Conservation (phyloP, 257 asterid species). For the Mentha longifolia region DNA sequence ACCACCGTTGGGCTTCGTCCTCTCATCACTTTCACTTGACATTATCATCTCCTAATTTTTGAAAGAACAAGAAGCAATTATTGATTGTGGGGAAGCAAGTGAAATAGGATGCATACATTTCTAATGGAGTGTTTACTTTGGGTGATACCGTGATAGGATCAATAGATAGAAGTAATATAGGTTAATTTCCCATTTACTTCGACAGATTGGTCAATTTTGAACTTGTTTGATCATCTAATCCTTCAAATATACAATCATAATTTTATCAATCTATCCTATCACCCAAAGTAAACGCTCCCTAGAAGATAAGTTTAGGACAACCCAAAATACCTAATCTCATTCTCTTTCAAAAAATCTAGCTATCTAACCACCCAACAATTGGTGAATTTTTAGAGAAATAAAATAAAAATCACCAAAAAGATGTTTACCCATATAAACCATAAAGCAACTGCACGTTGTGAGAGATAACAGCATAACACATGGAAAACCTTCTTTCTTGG, state of each 20-base stretch:
- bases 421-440: conserved; percentile 9
- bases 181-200: no score
- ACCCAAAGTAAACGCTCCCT: neutral
- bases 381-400: conserved; percentile 30
- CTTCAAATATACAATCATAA: no score
- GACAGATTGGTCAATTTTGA: no score
- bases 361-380: conserved; percentile 10
- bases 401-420: conserved; percentile 14
- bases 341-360: conserved; percentile 9
- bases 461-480: conserved; percentile 26
- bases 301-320: conserved; percentile 4
- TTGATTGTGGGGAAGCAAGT: conserved; percentile 9
- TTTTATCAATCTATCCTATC: no score
- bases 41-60: conserved; percentile 48
- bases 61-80: conserved; percentile 21
- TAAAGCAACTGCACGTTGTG: conserved; percentile 12
- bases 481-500: conserved; percentile 15
- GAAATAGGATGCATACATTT: conserved; percentile 4
- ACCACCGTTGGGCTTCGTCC: conserved; percentile 36
- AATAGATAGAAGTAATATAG: no score
- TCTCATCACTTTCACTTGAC: conserved; percentile 49
- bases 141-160: no score
- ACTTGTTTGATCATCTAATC: no score
- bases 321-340: conserved; percentile 20
- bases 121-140: neutral